These are phyloP conservation scores for Fragaria vesca DNA, from an alignment of 306 rosid genomes.

Conservation along the genomic window DNA sequence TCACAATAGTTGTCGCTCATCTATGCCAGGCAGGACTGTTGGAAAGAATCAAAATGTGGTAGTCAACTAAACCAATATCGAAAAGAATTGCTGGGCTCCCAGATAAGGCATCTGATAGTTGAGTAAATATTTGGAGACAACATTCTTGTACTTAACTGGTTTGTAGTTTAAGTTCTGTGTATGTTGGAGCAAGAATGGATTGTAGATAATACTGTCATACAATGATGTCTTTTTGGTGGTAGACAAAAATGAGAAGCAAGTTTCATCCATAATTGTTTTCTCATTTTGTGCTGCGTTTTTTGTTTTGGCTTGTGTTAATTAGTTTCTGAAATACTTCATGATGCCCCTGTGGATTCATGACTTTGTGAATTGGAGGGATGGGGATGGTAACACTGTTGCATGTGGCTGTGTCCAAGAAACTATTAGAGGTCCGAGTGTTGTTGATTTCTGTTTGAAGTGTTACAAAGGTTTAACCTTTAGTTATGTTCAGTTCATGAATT, in stretches of 20 bases:
- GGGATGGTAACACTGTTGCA: constrained; percentile 28
- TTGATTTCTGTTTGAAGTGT: not conserved
- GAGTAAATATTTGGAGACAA: not conserved
- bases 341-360: not conserved
- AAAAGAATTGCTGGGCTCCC: constrained; percentile 32
- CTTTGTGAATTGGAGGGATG: constrained; percentile 29
- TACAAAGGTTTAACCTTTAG: not conserved
- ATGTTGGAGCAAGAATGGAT: not conserved
- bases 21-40: not conserved
- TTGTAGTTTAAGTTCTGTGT: not conserved
- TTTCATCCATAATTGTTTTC: too few relatives aligned
- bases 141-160: not conserved
- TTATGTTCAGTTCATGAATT: not conserved
- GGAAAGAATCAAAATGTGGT: not conserved
- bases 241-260: too few relatives aligned
- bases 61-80: not conserved
- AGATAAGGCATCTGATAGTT: constrained; percentile 16
- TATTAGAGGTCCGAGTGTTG: constrained; percentile 19
- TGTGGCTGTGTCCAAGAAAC: constrained; percentile 28
- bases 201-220: too few relatives aligned
- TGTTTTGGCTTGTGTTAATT: too few relatives aligned
- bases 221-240: too few relatives aligned
- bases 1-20: constrained; percentile 40
- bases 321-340: too few relatives aligned
- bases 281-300: too few relatives aligned